These are phyloP conservation scores for Gossypium raimondii DNA, from an alignment of 345 rosid species.

Conservation along the genomic window DNA sequence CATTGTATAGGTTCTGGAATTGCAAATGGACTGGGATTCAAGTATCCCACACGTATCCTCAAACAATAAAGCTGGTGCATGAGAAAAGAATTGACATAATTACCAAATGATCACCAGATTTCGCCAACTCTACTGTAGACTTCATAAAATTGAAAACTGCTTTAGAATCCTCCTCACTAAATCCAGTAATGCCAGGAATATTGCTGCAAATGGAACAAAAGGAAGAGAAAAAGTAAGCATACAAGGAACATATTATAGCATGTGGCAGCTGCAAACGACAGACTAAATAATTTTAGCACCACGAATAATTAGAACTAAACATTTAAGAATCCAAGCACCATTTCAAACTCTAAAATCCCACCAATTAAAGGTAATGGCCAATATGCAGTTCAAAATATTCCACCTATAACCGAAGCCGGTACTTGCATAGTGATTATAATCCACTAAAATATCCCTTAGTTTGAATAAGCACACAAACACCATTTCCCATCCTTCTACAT, in stretches of 20 bases:
- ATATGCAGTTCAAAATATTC: not conserved
- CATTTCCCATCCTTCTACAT: not conserved
- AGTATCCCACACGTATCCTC: not conserved
- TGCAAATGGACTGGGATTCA: not conserved
- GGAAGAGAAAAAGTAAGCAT: not conserved
- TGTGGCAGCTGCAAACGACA: not conserved
- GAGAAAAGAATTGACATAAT: conserved; percentile 7
- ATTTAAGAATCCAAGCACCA: not conserved
- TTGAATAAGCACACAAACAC: not conserved
- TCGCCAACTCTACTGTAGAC: conserved; percentile 52
- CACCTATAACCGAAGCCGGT: not conserved
- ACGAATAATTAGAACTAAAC: not conserved
- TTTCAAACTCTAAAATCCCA: not conserved
- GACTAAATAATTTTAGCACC: not conserved
- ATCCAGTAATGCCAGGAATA: conserved; percentile 76
- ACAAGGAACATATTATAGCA: not conserved
- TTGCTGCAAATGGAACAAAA: conserved; percentile 39
- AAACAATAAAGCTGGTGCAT: not conserved
- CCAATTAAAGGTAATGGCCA: not conserved
- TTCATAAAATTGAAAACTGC: conserved; percentile 57
- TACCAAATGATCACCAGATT: conserved; percentile 53
- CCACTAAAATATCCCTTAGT: not conserved
- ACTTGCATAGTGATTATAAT: not conserved
- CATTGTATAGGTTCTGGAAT: not conserved
- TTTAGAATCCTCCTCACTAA: conserved; percentile 54